A percentile compares a stretch with the other conserved stretches of the same genome.
Evolutionary conservation across 2,329 filamentous ascomycete species (phyloP).

Genomic region (Didymellaceae sp.): DNA sequence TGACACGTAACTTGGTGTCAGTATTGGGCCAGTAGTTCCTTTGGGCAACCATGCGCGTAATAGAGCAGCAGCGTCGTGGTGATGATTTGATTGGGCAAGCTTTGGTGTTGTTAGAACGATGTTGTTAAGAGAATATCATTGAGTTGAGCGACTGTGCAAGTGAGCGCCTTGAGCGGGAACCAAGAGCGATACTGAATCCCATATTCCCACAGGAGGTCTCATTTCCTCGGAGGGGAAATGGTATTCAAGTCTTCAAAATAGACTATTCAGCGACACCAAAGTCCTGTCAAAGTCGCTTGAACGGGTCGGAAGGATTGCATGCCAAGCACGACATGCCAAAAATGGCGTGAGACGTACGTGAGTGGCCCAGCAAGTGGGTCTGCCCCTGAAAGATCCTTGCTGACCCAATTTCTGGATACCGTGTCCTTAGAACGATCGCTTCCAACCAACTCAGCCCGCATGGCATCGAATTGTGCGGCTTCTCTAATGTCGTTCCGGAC

Average conservation of each 20-base stretch:
- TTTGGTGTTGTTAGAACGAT: slow-evolving; percentile 11
- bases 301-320: slow-evolving; percentile 8
- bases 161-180: slow-evolving; percentile 7
- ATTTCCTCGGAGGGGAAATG: background rate
- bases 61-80: slow-evolving; percentile 6
- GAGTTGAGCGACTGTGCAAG: slow-evolving; percentile 6
- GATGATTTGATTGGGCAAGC: slow-evolving; percentile 8
- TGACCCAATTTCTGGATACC: slow-evolving; percentile 7
- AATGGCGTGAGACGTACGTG: slow-evolving; percentile 11
- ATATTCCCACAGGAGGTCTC: slow-evolving; percentile 7
- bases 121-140: slow-evolving; percentile 5
- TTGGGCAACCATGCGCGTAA: slow-evolving; percentile 6
- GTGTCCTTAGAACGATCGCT: slow-evolving; percentile 5
- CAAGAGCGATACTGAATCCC: slow-evolving; percentile 8
- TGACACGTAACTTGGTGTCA: slow-evolving; percentile 11
- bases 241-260: slow-evolving; percentile 9
- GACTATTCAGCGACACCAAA: slow-evolving; percentile 11
- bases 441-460: slow-evolving; percentile 4
- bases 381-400: slow-evolving; percentile 14
- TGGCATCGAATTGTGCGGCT: slow-evolving; percentile 4
- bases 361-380: slow-evolving; percentile 8
- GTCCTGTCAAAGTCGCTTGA: slow-evolving; percentile 9
- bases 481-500: slow-evolving; percentile 4
- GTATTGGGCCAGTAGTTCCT: slow-evolving; percentile 11
- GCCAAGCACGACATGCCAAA: slow-evolving; percentile 12